phyloP scores from a whole-genome alignment of 208 protist species.

The Leishmania amazonensis region DNA sequence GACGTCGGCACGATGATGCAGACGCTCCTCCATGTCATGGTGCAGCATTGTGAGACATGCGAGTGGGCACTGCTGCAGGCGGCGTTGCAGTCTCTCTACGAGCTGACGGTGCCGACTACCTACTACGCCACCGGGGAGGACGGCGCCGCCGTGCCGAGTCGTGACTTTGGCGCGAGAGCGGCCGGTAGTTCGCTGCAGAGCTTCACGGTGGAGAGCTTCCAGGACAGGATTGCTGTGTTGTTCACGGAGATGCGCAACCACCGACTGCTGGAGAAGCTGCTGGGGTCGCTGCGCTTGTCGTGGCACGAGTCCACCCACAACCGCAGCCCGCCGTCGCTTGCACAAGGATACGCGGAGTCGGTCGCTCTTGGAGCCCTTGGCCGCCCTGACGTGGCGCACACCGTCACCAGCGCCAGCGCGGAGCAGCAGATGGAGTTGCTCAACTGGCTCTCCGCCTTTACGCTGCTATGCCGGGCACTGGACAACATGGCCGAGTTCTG shows the following conservation, averaged over 20 bases:
- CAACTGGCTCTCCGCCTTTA: slow-evolving; percentile 64
- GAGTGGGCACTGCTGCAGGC: slow-evolving; percentile 82
- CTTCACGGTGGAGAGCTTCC: slow-evolving; percentile 71
- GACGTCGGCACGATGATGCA: slow-evolving; percentile 41
- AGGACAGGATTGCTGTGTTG: slow-evolving; percentile 39
- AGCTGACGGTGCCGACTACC: slow-evolving; percentile 73
- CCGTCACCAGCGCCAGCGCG: slow-evolving; percentile 31
- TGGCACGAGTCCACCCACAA: slow-evolving; percentile 37
- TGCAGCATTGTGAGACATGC: slow-evolving; percentile 40
- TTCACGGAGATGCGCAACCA: slow-evolving; percentile 40
- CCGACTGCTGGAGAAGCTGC: slow-evolving; percentile 57
- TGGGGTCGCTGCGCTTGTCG: slow-evolving; percentile 47
- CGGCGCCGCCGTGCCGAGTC: neutral
- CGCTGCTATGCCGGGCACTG: slow-evolving; percentile 63
- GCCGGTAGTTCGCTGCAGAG: slow-evolving; percentile 58
- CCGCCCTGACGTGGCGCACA: slow-evolving; percentile 32
- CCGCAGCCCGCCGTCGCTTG: slow-evolving; percentile 31
- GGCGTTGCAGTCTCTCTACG: slow-evolving; percentile 77
- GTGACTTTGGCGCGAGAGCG: neutral
- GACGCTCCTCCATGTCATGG: slow-evolving; percentile 52
- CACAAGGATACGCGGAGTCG: slow-evolving; percentile 31
- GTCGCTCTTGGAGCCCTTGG: slow-evolving; percentile 43
- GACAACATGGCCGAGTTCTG: slow-evolving; percentile 82
- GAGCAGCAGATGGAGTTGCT: slow-evolving; percentile 63
- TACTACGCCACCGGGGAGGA: slow-evolving; percentile 66